Evolutionary conservation across 108 stramenopile genomes (phyloP).

Genomic region (Cyclotella cryptica): DNA sequence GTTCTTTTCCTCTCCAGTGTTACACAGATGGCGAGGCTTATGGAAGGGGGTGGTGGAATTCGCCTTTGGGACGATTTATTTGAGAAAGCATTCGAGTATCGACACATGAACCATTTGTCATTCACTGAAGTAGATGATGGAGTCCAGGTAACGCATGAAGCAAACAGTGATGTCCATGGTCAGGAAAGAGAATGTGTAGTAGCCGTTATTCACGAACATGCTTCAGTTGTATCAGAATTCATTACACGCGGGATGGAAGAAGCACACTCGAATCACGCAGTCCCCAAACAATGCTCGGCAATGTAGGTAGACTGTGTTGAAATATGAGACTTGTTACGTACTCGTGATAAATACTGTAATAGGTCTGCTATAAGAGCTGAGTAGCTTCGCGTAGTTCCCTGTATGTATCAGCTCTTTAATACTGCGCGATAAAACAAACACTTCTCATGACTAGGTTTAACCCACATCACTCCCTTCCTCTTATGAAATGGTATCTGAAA

Average conservation of each 20-base stretch:
- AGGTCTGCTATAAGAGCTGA: no score
- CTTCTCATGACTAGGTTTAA: no score
- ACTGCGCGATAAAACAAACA: no score
- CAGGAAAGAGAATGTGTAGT: conserved; percentile 25
- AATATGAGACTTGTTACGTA: no score
- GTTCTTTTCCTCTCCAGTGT: neutral
- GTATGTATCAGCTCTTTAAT: no score
- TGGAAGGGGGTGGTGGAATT: conserved; percentile 17
- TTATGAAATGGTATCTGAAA: no score
- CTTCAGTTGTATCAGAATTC: conserved; percentile 27
- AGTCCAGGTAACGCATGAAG: conserved; percentile 14
- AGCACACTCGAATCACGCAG: conserved; percentile 18
- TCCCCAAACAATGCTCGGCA: conserved; percentile 17
- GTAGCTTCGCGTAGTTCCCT: no score
- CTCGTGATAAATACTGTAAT: no score
- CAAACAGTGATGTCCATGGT: conserved; percentile 1
- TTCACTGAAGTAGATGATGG: conserved; percentile 16
- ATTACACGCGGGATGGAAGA: conserved; percentile 10
- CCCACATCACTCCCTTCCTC: no score
- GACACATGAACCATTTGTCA: conserved; percentile 19
- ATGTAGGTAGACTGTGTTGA: conserved; percentile 1
- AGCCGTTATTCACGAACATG: conserved; percentile 33
- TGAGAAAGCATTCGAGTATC: conserved; percentile 13
- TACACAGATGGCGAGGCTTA: conserved; percentile 15
- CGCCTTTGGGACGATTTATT: conserved; percentile 41